Percentiles rank a stretch among this genome's conserved stretches.
Evolutionary conservation across 345 rosid species (phyloP).

Genomic region (Hypericum androsaemum): DNA sequence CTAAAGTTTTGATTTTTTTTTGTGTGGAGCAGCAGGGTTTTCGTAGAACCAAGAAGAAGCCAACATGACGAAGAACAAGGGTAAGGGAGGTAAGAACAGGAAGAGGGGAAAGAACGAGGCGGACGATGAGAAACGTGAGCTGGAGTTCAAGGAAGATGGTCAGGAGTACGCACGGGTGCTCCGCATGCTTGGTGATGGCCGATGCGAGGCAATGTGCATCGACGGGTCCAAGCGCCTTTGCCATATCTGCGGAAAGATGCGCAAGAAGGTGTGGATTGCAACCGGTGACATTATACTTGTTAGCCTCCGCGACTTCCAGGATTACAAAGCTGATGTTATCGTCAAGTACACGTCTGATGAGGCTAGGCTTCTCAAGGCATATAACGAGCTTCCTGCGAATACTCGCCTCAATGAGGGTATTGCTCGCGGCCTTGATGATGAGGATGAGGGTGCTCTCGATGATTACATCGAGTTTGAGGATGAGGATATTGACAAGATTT

Average conservation of each 20-base stretch:
- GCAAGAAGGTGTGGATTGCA: slow-evolving; percentile 12
- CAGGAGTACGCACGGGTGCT: slow-evolving; percentile 13
- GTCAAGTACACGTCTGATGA: slow-evolving; percentile 13
- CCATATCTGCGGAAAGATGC: slow-evolving; percentile 18
- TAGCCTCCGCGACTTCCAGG: slow-evolving; percentile 12
- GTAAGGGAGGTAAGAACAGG: slow-evolving; percentile 19
- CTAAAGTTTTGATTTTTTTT: no score
- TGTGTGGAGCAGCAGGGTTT: no score
- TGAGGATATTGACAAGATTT: slow-evolving; percentile 13
- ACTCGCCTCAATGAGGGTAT: slow-evolving; percentile 10
- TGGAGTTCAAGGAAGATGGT: slow-evolving; percentile 13
- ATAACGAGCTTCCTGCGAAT: slow-evolving; percentile 11
- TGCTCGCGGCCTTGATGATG: slow-evolving; percentile 9
- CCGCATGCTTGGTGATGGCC: slow-evolving; percentile 12
- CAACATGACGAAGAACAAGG: slow-evolving; percentile 13
- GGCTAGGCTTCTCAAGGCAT: slow-evolving; percentile 12
- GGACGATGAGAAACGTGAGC: slow-evolving; percentile 13
- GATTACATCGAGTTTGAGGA: slow-evolving; percentile 17
- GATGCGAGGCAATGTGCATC: not conserved
- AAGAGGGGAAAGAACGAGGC: slow-evolving; percentile 20
- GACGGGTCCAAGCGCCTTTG: slow-evolving; percentile 3
- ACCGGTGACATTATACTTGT: slow-evolving; percentile 4
- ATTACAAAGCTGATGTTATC: slow-evolving; percentile 16
- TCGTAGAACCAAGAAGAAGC: no score
- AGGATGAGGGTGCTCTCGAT: slow-evolving; percentile 5